Evolutionary conservation across 2,329 filamentous ascomycete species (phyloP).

Genomic region (Scytalidium lignicola): DNA sequence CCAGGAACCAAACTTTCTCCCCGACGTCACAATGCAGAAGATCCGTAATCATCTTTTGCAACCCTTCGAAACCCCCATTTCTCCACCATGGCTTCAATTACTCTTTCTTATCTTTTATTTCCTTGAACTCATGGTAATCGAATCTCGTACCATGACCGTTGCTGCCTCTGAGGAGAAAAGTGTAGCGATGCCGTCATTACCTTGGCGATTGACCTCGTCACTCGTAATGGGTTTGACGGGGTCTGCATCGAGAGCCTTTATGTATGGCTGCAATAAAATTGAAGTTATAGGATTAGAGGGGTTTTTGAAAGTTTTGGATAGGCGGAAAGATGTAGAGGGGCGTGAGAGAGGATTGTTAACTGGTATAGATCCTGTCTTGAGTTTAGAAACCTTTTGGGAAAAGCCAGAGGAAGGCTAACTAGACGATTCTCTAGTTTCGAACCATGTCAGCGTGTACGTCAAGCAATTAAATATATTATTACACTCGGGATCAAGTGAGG

Average conservation of each 20-base stretch:
- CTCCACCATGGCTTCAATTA: too few relatives aligned
- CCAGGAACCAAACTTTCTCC: neutral
- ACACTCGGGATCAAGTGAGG: neutral
- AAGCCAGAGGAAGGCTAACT: slow-evolving; percentile 8
- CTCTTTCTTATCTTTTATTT: too few relatives aligned
- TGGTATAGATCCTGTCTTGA: slow-evolving; percentile 43
- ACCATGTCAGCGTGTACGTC: slow-evolving; percentile 84
- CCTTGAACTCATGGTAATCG: neutral
- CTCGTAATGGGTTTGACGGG: slow-evolving; percentile 70
- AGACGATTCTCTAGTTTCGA: slow-evolving; percentile 57
- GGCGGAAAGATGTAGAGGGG: slow-evolving; percentile 58
- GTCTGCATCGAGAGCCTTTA: slow-evolving; percentile 65
- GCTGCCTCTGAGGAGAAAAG: neutral
- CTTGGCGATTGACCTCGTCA: slow-evolving; percentile 71
- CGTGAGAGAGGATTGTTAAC: slow-evolving; percentile 78
- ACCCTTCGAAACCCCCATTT: too few relatives aligned
- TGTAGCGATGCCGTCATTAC: slow-evolving; percentile 43
- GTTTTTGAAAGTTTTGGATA: slow-evolving; percentile 72
- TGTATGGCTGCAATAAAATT: slow-evolving; percentile 68
- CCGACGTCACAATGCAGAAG: too few relatives aligned
- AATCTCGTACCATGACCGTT: too few relatives aligned
- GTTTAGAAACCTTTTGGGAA: neutral
- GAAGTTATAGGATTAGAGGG: slow-evolving; percentile 71
- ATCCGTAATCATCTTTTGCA: too few relatives aligned
- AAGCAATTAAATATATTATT: slow-evolving; percentile 1